Evolutionary conservation across 345 rosid species (phyloP).

Genomic region (Eucalyptus brandiana): DNA sequence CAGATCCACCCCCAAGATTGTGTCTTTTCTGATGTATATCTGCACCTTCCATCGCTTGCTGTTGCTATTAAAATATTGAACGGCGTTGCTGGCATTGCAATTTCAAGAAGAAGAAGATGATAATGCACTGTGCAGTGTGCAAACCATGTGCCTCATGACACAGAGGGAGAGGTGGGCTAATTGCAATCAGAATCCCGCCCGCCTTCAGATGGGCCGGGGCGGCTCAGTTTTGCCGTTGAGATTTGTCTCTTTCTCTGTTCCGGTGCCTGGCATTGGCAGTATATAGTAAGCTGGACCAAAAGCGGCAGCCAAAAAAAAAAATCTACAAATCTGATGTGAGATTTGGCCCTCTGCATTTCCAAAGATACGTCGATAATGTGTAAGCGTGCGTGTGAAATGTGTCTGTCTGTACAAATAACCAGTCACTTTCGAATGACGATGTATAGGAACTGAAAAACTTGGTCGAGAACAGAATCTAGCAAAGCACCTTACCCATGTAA

Average conservation of each 20-base stretch:
- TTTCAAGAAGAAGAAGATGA: not conserved
- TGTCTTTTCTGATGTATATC: not conserved
- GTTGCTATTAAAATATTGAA: not conserved
- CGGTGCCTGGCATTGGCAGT: not conserved
- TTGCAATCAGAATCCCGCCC: not conserved
- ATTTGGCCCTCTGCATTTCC: not conserved
- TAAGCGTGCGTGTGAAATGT: not conserved
- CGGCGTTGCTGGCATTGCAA: not conserved
- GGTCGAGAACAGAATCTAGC: not conserved
- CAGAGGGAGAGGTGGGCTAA: too few relatives aligned
- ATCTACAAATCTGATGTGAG: not conserved
- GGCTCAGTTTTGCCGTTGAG: not conserved
- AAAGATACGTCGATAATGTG: not conserved
- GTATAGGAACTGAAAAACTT: not conserved
- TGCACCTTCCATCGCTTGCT: not conserved
- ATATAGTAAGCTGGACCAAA: not conserved
- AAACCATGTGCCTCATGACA: not conserved
- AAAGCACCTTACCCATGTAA: not conserved
- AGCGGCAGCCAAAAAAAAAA: not conserved
- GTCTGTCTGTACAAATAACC: not conserved
- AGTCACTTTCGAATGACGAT: not conserved
- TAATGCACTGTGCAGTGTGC: not conserved
- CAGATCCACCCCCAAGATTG: not conserved
- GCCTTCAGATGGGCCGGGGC: not conserved
- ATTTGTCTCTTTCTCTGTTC: not conserved